These are phyloP conservation scores for Schoenoplectus tabernaemontani DNA, from an alignment of 202 grass and related monocot genomes.

Conservation along the genomic window DNA sequence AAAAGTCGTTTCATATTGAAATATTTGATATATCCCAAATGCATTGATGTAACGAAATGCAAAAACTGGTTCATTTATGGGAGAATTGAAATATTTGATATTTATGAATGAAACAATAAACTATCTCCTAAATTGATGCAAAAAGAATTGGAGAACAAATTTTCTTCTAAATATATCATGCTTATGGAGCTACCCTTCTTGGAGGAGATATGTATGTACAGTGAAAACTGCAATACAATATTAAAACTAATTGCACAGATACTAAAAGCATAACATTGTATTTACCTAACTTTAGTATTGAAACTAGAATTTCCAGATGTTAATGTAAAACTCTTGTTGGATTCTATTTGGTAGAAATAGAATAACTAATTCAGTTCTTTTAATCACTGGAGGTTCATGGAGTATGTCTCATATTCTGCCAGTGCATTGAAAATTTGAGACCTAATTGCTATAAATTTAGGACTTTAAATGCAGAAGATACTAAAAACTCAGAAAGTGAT, in stretches of 20 bases:
- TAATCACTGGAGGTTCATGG: not conserved
- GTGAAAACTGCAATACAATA: too few relatives aligned
- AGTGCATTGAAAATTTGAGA: too few relatives aligned
- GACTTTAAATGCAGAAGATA: not conserved
- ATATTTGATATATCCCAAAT: not conserved
- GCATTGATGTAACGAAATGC: not conserved
- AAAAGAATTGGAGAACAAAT: not conserved
- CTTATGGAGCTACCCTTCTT: not conserved
- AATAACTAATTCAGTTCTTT: not conserved
- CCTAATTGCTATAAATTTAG: too few relatives aligned
- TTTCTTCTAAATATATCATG: not conserved
- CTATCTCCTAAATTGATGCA: not conserved
- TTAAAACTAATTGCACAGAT: not conserved
- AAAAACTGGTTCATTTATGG: not conserved
- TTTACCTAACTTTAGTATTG: not conserved
- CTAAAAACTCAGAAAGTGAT: not conserved
- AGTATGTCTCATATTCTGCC: not conserved
- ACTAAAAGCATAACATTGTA: not conserved
- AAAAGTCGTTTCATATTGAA: not conserved
- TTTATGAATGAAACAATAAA: not conserved
- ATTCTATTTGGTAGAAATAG: too few relatives aligned
- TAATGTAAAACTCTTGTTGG: too few relatives aligned
- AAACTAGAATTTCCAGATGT: not conserved
- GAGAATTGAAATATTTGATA: too few relatives aligned
- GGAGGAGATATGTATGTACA: not conserved